phyloP scores from a whole-genome alignment of 139 green algal species.

The Spirogloea muscicola region DNA sequence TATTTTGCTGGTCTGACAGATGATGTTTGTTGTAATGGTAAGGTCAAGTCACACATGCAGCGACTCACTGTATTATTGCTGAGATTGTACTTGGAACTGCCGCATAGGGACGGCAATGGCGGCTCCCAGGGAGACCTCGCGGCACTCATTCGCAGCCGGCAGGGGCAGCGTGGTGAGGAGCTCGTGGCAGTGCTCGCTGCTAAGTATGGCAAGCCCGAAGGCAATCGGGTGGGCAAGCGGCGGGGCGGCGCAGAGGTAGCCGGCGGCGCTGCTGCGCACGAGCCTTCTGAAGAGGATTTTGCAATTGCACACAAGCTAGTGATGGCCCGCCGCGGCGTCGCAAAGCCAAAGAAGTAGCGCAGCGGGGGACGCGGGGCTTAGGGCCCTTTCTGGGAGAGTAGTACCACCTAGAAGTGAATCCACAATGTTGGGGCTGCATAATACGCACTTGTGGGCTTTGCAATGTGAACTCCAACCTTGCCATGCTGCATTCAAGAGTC shows the following conservation, averaged over 20 bases:
- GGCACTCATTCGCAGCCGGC: conserved; percentile 2
- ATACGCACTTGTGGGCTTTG: too few species aligned
- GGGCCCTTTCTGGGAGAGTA: too few species aligned
- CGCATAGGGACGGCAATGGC: neutral
- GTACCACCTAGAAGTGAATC: too few species aligned
- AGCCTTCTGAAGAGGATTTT: conserved; percentile 14
- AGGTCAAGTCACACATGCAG: neutral
- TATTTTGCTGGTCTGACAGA: neutral
- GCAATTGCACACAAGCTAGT: too few species aligned
- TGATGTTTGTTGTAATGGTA: neutral
- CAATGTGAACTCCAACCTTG: too few species aligned
- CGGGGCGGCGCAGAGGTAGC: neutral
- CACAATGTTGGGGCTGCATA: too few species aligned
- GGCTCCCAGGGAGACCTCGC: neutral
- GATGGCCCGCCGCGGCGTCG: too few species aligned
- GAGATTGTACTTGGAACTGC: neutral
- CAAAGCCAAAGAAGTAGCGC: too few species aligned
- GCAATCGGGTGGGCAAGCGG: neutral
- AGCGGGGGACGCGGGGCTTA: too few species aligned
- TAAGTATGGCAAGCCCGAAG: conserved; percentile 1
- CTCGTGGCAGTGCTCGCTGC: conserved; percentile 9
- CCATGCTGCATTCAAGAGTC: too few species aligned
- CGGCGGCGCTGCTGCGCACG: too few species aligned
- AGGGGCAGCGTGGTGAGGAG: neutral
- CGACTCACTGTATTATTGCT: neutral